Percentiles rank a stretch among this genome's conserved stretches.
Conservation (phyloP, 805 yeast genomes). For the Metschnikowia chrysomelidarum region DNA sequence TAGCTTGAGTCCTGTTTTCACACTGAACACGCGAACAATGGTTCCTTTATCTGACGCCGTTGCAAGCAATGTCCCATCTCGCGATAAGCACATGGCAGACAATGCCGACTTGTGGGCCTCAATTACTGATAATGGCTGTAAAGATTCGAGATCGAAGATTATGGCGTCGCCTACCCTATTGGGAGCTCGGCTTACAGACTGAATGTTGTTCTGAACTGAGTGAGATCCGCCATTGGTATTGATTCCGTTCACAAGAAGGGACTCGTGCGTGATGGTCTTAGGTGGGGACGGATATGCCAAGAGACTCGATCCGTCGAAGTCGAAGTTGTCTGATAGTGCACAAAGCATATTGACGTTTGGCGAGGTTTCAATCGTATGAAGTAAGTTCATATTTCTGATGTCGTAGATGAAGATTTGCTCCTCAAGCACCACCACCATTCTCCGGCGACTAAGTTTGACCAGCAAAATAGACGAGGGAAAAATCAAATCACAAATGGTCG, state of each 20-base stretch:
- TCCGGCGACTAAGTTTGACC: slow-evolving; percentile 34
- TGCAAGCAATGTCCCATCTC: slow-evolving; percentile 78
- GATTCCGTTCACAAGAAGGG: slow-evolving; percentile 39
- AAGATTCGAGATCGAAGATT: slow-evolving; percentile 70
- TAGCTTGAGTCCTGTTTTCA: slow-evolving; percentile 58
- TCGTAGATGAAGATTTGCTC: slow-evolving; percentile 46
- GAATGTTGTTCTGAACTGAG: slow-evolving; percentile 39
- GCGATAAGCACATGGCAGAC: slow-evolving; percentile 64
- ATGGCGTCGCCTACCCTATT: slow-evolving; percentile 67
- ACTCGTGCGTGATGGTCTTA: slow-evolving; percentile 46
- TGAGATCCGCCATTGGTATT: slow-evolving; percentile 42
- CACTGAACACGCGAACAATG: slow-evolving; percentile 75
- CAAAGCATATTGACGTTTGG: slow-evolving; percentile 52
- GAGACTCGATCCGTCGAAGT: slow-evolving; percentile 42
- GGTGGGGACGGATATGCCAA: slow-evolving; percentile 81
- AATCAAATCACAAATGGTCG: slow-evolving; percentile 43
- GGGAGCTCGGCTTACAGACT: slow-evolving; percentile 39
- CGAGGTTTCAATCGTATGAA: slow-evolving; percentile 46
- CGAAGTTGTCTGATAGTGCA: slow-evolving; percentile 49
- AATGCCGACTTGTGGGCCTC: slow-evolving; percentile 84
- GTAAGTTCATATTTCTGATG: slow-evolving; percentile 37
- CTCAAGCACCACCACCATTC: slow-evolving; percentile 39
- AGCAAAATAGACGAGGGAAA: slow-evolving; percentile 42
- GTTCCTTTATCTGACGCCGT: slow-evolving; percentile 92
- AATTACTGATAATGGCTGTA: slow-evolving; percentile 75